Base-by-base conservation (phyloP, 108 stramenopile genomes). In the Cyclotella cryptica region DNA sequence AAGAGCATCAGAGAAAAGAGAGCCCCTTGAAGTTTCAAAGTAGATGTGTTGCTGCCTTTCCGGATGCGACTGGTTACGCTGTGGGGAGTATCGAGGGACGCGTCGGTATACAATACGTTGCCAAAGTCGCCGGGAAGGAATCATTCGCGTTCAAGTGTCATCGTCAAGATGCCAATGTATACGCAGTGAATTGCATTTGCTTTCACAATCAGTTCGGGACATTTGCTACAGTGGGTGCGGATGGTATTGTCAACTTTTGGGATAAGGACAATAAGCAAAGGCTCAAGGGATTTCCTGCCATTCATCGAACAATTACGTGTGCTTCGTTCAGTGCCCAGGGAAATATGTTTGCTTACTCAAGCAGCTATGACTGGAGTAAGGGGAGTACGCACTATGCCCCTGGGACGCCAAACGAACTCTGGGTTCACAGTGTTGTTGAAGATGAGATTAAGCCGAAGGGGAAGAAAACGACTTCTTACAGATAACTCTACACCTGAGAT, bases 111-210 rank as follows among this genome's bases (percentile, higher is more conserved):
- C 97, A 98, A 68, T 98, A 98, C 72, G 75, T 98, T n/a, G 77
- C 95, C 59, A 92, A 93, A 59, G 85, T 89, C 44, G 80, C 81
- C 43, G 94, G 90, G 35, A 86, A 88, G 40, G 91, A 96, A 29
- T 88, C 88, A 63, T 99, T 98, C 88, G 97, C 97, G 44, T 99
- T 99, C 88, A 97, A 97, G 79, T 99, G 98, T 77, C 98, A 99
- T 89, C 85, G 96, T 67, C 85, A 93, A 52, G 90, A 89, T 30
- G 61, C 46, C 43, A 78, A 89, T 75, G 89, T 87, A 0, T 97
- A 86, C 77, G 71, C 91, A 21, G 98, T 99, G 55, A 99, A 99
- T 88, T 86, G 71, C 57, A 92, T 99, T 74, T 91, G 90, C 45
- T 98, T 98, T 87, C 90, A 97, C 79, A 77, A 81, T 40, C 77